Evolutionary conservation across 176 grass and related monocot species (phyloP).

Genomic region (Zoysia japonica): DNA sequence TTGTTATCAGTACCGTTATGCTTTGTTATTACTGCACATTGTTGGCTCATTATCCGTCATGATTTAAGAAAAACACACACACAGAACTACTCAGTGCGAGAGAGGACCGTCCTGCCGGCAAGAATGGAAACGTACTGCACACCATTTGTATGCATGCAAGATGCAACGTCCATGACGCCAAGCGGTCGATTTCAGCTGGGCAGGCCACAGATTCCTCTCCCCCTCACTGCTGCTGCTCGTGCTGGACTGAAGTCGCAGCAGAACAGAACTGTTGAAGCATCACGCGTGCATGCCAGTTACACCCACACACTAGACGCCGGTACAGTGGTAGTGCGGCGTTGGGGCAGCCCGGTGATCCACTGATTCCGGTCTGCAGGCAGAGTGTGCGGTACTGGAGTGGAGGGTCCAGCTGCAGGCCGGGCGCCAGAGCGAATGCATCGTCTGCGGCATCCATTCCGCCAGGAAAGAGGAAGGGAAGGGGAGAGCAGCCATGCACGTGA

Average conservation of each 20-base stretch:
- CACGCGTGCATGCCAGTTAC: conserved; percentile 3
- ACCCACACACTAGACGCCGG: background rate
- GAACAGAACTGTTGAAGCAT: background rate
- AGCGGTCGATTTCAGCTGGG: background rate
- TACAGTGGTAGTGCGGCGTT: background rate
- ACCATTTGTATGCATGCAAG: background rate
- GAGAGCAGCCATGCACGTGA: background rate
- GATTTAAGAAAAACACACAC: too few relatives aligned
- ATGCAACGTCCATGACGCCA: background rate
- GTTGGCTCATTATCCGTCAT: too few relatives aligned
- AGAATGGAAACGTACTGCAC: too few relatives aligned
- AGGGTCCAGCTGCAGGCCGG: background rate
- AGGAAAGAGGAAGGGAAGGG: background rate
- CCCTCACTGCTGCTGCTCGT: too few relatives aligned
- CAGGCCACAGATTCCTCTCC: background rate
- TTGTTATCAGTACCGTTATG: too few relatives aligned
- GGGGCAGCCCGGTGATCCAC: background rate
- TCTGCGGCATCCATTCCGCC: background rate
- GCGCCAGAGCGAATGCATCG: background rate
- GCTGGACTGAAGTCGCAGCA: background rate
- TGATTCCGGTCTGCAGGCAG: background rate
- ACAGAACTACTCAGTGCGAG: too few relatives aligned
- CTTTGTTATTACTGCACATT: too few relatives aligned
- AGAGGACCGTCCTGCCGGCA: too few relatives aligned
- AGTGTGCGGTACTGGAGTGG: background rate